Base-by-base conservation (phyloP, 1,284 basidiomycete genomes). In the Uromyces viciae-fabae region DNA sequence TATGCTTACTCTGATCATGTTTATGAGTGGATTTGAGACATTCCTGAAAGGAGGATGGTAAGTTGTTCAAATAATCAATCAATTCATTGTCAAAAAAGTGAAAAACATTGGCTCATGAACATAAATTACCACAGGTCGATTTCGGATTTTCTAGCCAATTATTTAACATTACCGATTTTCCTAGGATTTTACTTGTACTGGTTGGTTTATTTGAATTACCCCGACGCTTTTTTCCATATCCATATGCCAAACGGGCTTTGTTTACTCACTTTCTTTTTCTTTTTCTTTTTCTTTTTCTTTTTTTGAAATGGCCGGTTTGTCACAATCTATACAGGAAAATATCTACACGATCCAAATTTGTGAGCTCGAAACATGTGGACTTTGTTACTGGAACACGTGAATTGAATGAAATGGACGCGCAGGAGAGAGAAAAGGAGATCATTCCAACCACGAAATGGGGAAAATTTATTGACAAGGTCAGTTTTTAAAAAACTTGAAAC, bases 21-120 rank as follows among this genome's bases (percentile, higher is more conserved):
- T 94, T 76, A 91, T 93, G 84, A 86, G 92, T 88, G 82, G 83
- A 36, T 82, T 83, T 60, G 79, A 66, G 49, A 68, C 52, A 90
- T 94, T 87, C 91, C 90, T 79, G 92, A 91, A 49, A 93, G 90
- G 89, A 85, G 86, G 11, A 92, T 94, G 58, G 94, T 95, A 89
- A 88, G 94, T 81, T 52, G 81, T 69, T 46, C 84, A 83, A 49
- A 66, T 14, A 56, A 28, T 17, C 17, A n/a, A 11, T 36, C 1
- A 42, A 42, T 19, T 17, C 64, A 75, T 58, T 78, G 84, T 84
- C 83, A 33, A 52, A 49, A 31, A n/a, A n/a, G n/a, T n/a, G 28
- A 25, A 71, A 43, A 33, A 0, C 43, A 46, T 49, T 49, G 25
- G 84, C 84, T 80, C 82, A 84, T 72, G 1, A 83, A 84, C 62